A percentile compares a stretch with the other conserved stretches of the same genome.
phyloP scores from a whole-genome alignment of 192 early-diverging fungal genomes.

The Ambispora gerdemannii region DNA sequence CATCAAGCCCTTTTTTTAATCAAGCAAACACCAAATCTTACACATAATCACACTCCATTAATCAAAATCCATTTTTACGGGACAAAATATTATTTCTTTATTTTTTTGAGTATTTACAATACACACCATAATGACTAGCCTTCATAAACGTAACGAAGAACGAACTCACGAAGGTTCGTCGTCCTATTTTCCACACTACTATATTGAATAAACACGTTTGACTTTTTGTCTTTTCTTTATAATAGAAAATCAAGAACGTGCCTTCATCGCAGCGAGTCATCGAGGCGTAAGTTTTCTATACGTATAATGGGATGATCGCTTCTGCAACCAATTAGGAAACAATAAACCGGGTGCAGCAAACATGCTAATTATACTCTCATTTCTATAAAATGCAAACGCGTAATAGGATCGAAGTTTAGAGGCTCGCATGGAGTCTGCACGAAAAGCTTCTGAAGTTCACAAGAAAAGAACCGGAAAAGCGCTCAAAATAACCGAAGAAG shows the following conservation, averaged over 20 bases:
- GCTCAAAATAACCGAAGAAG: conserved; percentile 30
- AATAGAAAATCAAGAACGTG: conserved; percentile 35
- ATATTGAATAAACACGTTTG: background rate
- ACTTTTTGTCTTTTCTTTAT: background rate
- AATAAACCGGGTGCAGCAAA: too few species aligned
- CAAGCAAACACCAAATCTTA: too few species aligned
- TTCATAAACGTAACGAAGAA: conserved; percentile 27
- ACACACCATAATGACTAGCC: conserved; percentile 26
- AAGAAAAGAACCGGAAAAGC: conserved; percentile 33
- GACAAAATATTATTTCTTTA: too few species aligned
- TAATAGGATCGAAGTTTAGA: conserved; percentile 35
- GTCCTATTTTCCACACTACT: background rate
- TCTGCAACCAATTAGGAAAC: background rate
- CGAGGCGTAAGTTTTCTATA: conserved; percentile 26
- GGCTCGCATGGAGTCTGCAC: conserved; percentile 32
- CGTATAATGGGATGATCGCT: background rate
- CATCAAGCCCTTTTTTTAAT: too few species aligned
- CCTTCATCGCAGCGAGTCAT: conserved; percentile 35
- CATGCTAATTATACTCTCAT: too few species aligned
- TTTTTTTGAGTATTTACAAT: too few species aligned
- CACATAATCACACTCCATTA: too few species aligned
- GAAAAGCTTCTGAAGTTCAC: conserved; percentile 33
- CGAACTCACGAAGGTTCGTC: conserved; percentile 29
- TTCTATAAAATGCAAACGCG: too few species aligned
- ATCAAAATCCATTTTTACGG: too few species aligned